phyloP scores from a whole-genome alignment of 495 filamentous ascomycete species.

The Penicillium angulare region DNA sequence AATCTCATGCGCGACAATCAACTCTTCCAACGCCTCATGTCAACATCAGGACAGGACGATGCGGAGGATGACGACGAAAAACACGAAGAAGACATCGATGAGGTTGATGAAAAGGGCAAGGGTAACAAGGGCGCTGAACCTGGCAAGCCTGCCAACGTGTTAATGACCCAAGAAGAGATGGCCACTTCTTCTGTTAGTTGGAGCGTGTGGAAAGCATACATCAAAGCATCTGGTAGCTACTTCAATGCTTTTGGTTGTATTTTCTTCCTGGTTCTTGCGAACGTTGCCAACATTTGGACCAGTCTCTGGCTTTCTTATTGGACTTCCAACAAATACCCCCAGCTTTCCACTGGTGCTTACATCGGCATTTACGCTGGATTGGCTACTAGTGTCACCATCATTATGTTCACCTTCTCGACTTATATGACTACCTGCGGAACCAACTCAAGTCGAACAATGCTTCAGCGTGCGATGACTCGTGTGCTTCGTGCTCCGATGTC shows the following conservation, averaged over 20 bases:
- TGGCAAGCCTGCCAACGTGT: constrained; percentile 52
- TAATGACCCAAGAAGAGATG: constrained; percentile 93
- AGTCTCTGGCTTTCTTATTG: constrained; percentile 93
- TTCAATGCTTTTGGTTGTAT: constrained; percentile 66
- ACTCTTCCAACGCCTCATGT: constrained; percentile 78
- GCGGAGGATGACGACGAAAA: constrained; percentile 45
- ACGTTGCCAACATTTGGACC: constrained; percentile 81
- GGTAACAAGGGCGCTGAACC: constrained; percentile 54
- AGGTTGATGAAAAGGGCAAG: constrained; percentile 45
- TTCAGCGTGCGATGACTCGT: constrained; percentile 74
- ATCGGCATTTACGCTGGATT: constrained; percentile 86
- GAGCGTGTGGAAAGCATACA: constrained; percentile 79
- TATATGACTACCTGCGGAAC: constrained; percentile 65
- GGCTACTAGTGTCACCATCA: constrained; percentile 64
- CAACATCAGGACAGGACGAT: constrained; percentile 74
- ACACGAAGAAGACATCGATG: constrained; percentile 45
- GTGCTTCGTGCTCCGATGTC: constrained; percentile 90
- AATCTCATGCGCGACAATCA: constrained; percentile 76
- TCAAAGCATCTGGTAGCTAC: constrained; percentile 75
- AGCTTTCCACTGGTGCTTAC: constrained; percentile 59
- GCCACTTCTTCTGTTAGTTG: constrained; percentile 79
- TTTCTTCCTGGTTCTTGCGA: constrained; percentile 63
- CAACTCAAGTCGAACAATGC: constrained; percentile 74
- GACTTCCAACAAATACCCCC: constrained; percentile 68
- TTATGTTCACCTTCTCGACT: constrained; percentile 79